These are phyloP conservation scores for Nicotiana tabacum DNA, from an alignment of 257 asterid species.

Conservation along the genomic window DNA sequence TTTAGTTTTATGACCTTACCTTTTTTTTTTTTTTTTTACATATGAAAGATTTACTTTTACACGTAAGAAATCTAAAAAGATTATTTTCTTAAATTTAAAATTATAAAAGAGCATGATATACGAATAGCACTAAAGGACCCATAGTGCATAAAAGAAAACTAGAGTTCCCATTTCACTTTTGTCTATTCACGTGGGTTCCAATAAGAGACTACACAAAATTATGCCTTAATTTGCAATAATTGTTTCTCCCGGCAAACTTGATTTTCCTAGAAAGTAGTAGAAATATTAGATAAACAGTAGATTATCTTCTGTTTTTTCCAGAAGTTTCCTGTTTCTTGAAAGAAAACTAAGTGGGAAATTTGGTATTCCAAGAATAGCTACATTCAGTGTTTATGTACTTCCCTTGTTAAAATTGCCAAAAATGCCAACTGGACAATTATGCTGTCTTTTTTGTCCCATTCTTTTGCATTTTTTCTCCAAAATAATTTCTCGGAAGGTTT, in stretches of 20 bases:
- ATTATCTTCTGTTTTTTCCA: not conserved
- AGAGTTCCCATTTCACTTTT: not conserved
- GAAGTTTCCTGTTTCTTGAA: not conserved
- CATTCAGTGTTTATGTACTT: not conserved
- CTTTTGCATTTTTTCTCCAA: not conserved
- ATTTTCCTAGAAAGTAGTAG: not conserved
- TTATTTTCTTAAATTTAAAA: too few relatives aligned
- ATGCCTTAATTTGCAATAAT: not conserved
- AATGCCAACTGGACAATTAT: not conserved
- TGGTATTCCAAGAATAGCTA: not conserved
- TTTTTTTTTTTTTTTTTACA: too few relatives aligned
- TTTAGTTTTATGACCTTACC: too few relatives aligned
- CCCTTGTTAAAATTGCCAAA: not conserved
- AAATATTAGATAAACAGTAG: not conserved
- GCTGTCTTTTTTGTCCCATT: not conserved
- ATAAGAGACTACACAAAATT: not conserved
- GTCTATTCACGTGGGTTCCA: not conserved
- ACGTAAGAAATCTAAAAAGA: too few relatives aligned
- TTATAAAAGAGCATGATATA: too few relatives aligned
- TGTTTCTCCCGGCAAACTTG: not conserved
- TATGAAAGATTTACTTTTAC: too few relatives aligned
- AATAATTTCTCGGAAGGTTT: not conserved
- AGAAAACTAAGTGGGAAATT: not conserved
- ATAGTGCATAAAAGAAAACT: not conserved
- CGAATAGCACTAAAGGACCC: too few relatives aligned